Conservation (phyloP, 2,329 filamentous ascomycete genomes). For the Gnomoniopsis smithogilvyi region DNA sequence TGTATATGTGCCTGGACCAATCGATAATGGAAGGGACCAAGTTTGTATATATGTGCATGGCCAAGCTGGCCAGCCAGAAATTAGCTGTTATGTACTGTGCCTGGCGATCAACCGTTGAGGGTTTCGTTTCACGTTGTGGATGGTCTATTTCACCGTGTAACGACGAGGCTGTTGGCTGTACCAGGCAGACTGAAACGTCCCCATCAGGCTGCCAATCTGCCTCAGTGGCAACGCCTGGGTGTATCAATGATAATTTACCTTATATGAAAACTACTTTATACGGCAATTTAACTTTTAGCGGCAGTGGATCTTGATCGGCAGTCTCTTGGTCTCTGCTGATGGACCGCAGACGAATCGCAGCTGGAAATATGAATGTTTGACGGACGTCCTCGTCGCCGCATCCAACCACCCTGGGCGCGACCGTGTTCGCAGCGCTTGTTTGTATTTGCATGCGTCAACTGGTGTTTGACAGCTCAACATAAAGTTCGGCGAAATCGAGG, state of each 20-base stretch:
- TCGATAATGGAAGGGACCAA: too few species aligned
- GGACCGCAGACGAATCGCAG: too few species aligned
- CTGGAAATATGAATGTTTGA: too few species aligned
- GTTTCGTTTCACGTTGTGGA: not conserved
- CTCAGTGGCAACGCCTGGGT: not conserved
- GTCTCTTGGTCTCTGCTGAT: too few species aligned
- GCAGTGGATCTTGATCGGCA: not conserved
- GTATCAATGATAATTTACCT: not conserved
- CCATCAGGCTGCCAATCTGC: not conserved
- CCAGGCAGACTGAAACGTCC: not conserved
- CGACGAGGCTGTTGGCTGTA: not conserved
- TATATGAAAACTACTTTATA: not conserved
- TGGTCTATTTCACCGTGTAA: not conserved
- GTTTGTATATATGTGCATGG: not conserved
- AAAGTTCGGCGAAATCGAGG: too few species aligned
- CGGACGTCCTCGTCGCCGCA: too few species aligned
- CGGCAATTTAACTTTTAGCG: too few species aligned
- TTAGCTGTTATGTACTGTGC: not conserved
- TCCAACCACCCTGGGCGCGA: too few species aligned
- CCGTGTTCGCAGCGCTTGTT: too few species aligned
- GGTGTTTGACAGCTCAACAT: too few species aligned
- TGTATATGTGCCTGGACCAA: too few species aligned
- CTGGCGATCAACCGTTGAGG: conserved; percentile 1
- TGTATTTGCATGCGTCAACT: too few species aligned
- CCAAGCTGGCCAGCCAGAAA: not conserved